Base-by-base conservation (phyloP, 2,329 filamentous ascomycete species). In the Alternaria postmessia region DNA sequence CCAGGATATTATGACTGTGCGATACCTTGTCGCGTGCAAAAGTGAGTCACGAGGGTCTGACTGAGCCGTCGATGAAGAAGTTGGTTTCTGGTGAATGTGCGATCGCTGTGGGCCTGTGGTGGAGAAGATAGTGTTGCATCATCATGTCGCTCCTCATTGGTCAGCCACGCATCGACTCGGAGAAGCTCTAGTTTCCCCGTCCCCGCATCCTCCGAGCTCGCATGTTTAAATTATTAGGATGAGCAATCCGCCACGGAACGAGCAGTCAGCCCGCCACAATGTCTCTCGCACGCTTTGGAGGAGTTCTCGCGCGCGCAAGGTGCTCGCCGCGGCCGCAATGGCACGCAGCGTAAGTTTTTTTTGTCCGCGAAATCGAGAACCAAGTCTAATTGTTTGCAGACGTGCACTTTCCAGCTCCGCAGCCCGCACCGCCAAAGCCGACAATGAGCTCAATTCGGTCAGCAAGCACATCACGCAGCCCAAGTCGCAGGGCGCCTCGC, bases 401-500 rank as follows among this genome's bases (percentile, higher is more conserved):
- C 74, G 74, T 67, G 70, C 74, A 38, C 74, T 78, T 61, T 77
- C 76, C 38, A 75, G 69, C 69, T 75, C 72, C 53, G 60, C 73
- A 43, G 52, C 68, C 51, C 75, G 72, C 66, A 59, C 62, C 59
- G 65, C 70, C 54, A 73, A 67, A 65, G 67, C 71, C 47, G 77
- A 79, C 59, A 65, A 72, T 66, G 76, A 76, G 58, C 72, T 80
- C 66, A 99, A 99, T 86, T 92, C 88, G 79, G 85, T 94, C 77
- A 97, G 94, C 62, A 84, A 88, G 63, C 80, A 84, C 77, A 94
- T 99, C 83, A 99, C 95, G 26, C 94, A 98, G 82, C 94, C 94
- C 77, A 98, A 97, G 84, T 95, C 94, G 34, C 95, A 99, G 84
- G 95, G 95, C 70, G 95, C 96, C 56, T 98, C 95, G 42, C 95